Conservation (phyloP, 2,329 filamentous ascomycete genomes). For the Endothia cerciana region DNA sequence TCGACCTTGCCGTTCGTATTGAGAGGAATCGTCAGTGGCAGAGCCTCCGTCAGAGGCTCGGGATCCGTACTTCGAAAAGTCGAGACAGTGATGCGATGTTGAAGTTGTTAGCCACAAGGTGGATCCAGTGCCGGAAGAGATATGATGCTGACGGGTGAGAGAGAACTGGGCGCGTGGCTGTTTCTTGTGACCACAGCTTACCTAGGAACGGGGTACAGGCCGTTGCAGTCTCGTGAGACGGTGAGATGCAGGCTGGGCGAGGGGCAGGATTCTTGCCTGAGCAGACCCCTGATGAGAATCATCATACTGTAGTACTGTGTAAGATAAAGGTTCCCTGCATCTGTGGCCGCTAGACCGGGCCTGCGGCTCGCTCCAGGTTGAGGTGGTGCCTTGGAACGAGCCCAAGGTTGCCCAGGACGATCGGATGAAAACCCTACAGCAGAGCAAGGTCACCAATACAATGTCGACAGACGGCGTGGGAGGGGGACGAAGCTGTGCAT, state of each 20-base stretch:
- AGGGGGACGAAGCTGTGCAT: background rate
- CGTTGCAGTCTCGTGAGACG: conserved; percentile 2
- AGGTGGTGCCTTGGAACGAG: conserved; percentile 3
- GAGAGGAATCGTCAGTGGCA: conserved; percentile 12
- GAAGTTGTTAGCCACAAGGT: conserved; percentile 3
- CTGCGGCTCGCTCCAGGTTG: conserved; percentile 1
- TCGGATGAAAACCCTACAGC: conserved; percentile 7
- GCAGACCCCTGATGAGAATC: background rate
- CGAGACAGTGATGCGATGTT: background rate
- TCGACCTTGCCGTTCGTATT: conserved; percentile 4
- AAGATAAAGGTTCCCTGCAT: background rate
- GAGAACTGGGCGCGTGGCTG: background rate
- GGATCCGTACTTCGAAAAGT: background rate
- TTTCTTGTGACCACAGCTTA: conserved; percentile 10
- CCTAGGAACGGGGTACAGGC: background rate
- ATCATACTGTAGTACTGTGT: background rate
- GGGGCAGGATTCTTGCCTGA: background rate
- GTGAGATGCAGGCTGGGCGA: background rate
- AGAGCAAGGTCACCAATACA: conserved; percentile 4
- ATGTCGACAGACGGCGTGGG: background rate
- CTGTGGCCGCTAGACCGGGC: background rate
- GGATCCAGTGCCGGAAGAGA: background rate
- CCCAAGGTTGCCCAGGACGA: background rate
- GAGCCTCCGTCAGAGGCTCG: conserved; percentile 11
- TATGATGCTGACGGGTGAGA: conserved; percentile 1